A percentile compares a stretch with the other conserved stretches of the same genome.
Conservation (phyloP, 371 early-diverging fungal species). For the Umbelopsis sp. region DNA sequence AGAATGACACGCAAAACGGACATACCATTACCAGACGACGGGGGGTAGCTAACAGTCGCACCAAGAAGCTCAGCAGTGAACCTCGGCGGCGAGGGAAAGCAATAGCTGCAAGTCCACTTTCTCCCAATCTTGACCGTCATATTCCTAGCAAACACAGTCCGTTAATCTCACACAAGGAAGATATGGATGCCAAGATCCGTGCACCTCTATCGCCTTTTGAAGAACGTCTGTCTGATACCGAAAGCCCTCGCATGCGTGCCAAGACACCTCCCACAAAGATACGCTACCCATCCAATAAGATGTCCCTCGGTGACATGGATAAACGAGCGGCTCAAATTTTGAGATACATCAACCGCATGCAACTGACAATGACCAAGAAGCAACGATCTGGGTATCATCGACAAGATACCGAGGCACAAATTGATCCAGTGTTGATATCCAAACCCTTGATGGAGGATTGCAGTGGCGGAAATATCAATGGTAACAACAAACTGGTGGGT, state of each 20-base stretch:
- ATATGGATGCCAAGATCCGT: conserved; percentile 26
- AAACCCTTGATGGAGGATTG: neutral
- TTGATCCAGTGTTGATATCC: neutral
- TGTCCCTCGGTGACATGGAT: conserved; percentile 65
- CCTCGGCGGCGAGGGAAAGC: conserved; percentile 14
- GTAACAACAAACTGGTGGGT: conserved; percentile 4
- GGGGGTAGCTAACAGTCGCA: neutral
- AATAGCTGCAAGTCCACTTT: conserved; percentile 20
- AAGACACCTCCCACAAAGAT: conserved; percentile 51
- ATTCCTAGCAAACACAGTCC: conserved; percentile 5
- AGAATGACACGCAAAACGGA: conserved; percentile 6
- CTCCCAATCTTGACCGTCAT: conserved; percentile 8
- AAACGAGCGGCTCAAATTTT: conserved; percentile 60
- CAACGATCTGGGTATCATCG: conserved; percentile 18
- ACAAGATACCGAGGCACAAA: neutral
- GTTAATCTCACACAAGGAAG: conserved; percentile 18
- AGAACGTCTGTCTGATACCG: conserved; percentile 35
- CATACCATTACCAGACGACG: neutral
- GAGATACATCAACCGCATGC: conserved; percentile 58
- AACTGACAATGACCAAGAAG: conserved; percentile 44
- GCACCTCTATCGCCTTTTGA: conserved; percentile 22
- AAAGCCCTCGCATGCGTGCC: conserved; percentile 44
- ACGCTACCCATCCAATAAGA: conserved; percentile 54
- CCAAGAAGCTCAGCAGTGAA: neutral
- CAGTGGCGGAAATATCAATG: neutral